Percentiles rank a stretch among this genome's conserved stretches.
Evolutionary conservation across 257 asterid species (phyloP).

Genomic region (Solanum chilense): DNA sequence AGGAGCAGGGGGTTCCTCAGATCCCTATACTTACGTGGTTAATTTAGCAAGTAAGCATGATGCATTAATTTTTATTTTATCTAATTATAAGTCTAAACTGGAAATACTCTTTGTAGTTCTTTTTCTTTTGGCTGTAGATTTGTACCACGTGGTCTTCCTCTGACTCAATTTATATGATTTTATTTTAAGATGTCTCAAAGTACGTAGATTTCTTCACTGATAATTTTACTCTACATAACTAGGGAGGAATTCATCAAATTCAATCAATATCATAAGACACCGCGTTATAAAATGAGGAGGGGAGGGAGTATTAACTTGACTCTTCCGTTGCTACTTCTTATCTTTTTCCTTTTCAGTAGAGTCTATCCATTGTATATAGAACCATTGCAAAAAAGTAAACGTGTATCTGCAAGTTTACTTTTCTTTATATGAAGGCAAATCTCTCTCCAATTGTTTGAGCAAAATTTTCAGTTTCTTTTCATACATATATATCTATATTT

Average conservation of each 20-base stretch:
- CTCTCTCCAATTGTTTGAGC: not conserved
- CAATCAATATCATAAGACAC: not conserved
- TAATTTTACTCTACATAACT: not conserved
- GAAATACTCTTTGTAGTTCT: not conserved
- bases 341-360: not conserved
- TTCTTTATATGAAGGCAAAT: not conserved
- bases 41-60: not conserved
- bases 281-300: not conserved
- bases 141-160: not conserved
- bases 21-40: conserved; percentile 83
- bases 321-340: not conserved
- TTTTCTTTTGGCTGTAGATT: not conserved
- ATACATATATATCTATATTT: accelerated
- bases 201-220: not conserved
- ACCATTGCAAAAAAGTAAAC: not conserved
- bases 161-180: not conserved
- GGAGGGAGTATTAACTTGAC: not conserved
- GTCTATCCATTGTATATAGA: not conserved
- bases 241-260: not conserved
- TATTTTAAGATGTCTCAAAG: not conserved
- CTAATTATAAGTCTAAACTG: not conserved
- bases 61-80: not conserved
- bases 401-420: not conserved
- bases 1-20: conserved; percentile 85
- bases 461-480: not conserved